phyloP scores from a whole-genome alignment of 768 basidiomycete genomes.

The button mushroom (Agaricus bisporus) region DNA sequence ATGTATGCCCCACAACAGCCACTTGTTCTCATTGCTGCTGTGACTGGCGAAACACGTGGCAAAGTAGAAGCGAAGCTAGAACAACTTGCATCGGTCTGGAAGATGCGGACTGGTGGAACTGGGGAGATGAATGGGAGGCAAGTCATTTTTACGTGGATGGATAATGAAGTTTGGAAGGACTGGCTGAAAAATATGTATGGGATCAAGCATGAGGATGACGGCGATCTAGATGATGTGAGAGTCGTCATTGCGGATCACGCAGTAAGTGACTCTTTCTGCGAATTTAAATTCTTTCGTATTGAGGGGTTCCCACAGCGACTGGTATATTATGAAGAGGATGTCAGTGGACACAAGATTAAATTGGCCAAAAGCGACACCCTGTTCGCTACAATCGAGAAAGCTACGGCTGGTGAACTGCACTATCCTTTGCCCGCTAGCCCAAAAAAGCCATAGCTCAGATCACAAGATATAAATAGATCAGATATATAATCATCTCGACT shows the following conservation, averaged over 20 bases:
- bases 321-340: conserved; percentile 72
- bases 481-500: too few relatives aligned
- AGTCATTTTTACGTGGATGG: conserved; percentile 89
- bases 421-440: too few relatives aligned
- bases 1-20: conserved; percentile 78
- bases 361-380: conserved; percentile 48
- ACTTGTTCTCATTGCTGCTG: conserved; percentile 71
- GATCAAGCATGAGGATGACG: conserved; percentile 28
- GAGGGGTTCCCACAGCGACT: conserved; percentile 38
- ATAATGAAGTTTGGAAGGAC: conserved; percentile 72
- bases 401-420: conserved; percentile 40
- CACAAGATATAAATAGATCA: too few relatives aligned
- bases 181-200: conserved; percentile 96
- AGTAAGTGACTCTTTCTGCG: conserved; percentile 33
- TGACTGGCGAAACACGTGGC: conserved; percentile 27
- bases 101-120: conserved; percentile 32
- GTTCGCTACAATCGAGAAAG: conserved; percentile 66
- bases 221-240: conserved; percentile 30
- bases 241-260: conserved; percentile 80
- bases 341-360: conserved; percentile 44
- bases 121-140: conserved; percentile 38
- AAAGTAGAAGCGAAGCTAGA: conserved; percentile 41
- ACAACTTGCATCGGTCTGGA: conserved; percentile 59
- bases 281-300: neutral
- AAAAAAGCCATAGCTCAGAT: too few relatives aligned